Percentiles rank a stretch among this genome's conserved stretches.
Conservation (phyloP, 208 protist genomes). For the Herpetomonas tarakana region DNA sequence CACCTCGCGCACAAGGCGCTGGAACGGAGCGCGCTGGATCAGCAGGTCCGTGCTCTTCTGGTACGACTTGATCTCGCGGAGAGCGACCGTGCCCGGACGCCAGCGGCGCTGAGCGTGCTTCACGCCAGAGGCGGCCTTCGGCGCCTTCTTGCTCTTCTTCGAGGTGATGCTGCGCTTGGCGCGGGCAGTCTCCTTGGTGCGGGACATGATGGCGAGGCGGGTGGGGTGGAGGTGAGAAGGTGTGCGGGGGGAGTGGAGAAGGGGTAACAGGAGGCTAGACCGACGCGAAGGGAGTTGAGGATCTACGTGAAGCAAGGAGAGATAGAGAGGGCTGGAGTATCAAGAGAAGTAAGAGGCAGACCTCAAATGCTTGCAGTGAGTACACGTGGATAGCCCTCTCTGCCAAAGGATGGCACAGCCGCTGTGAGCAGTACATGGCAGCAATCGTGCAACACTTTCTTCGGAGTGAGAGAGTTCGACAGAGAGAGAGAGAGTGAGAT, state of each 20-base stretch:
- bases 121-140: conserved; percentile 92
- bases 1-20: conserved; percentile 87
- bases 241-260: background rate
- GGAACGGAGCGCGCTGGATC: conserved; percentile 87
- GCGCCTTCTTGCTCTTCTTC: conserved; percentile 96
- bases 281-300: no score
- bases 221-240: background rate
- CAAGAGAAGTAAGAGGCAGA: no score
- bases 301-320: no score
- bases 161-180: conserved; percentile 96
- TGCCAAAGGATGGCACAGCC: no score
- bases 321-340: no score
- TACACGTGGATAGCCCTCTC: no score
- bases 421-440: no score
- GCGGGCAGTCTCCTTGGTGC: conserved; percentile 98
- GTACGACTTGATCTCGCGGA: conserved; percentile 96
- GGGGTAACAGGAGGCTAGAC: no score
- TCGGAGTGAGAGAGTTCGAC: no score
- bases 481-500: no score
- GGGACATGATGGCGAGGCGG: conserved; percentile 84
- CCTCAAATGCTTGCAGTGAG: no score
- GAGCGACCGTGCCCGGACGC: conserved; percentile 97
- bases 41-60: conserved; percentile 88
- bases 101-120: conserved; percentile 97
- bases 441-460: no score